These are phyloP conservation scores for Kernera saxatilis DNA, from an alignment of 345 rosid genomes.

Conservation along the genomic window DNA sequence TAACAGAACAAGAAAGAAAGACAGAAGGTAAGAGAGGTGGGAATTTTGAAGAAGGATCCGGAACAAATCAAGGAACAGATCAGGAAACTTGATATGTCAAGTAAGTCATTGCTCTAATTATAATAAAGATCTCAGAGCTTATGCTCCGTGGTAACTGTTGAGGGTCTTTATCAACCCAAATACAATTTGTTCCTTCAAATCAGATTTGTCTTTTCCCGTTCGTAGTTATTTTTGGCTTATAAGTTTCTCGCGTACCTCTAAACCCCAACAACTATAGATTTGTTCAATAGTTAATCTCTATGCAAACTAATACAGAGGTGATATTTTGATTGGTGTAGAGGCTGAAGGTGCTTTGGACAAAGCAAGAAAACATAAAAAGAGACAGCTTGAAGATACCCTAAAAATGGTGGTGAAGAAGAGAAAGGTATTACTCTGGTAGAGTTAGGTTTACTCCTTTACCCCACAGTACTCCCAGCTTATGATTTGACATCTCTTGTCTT, in stretches of 20 bases:
- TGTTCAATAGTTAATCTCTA: neutral
- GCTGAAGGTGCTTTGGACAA: conserved; percentile 99
- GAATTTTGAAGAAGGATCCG: conserved; percentile 96
- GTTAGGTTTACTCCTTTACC: neutral
- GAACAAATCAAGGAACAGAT: conserved; percentile 86
- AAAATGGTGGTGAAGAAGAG: conserved; percentile 85
- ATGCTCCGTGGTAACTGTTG: neutral
- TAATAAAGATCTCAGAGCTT: neutral
- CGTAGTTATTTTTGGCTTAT: neutral
- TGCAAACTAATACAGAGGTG: conserved; percentile 1
- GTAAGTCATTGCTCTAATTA: conserved; percentile 42
- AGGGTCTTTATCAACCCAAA: neutral
- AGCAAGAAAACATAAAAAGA: conserved; percentile 98
- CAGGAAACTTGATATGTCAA: conserved; percentile 82
- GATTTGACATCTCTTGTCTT: conserved; percentile 7
- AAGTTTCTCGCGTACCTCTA: neutral
- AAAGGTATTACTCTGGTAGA: conserved; percentile 43
- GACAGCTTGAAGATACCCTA: conserved; percentile 97
- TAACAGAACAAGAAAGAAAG: conserved; percentile 95
- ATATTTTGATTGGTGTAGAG: conserved; percentile 48
- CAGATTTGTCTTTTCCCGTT: neutral
- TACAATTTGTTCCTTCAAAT: neutral
- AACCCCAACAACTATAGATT: neutral
- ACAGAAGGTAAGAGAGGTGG: conserved; percentile 98
- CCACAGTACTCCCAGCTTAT: neutral